A percentile compares a stretch with the other conserved stretches of the same genome.
These are phyloP conservation scores for Monosiga brevicollis DNA, from an alignment of 78 protist genomes.

Conservation along the genomic window DNA sequence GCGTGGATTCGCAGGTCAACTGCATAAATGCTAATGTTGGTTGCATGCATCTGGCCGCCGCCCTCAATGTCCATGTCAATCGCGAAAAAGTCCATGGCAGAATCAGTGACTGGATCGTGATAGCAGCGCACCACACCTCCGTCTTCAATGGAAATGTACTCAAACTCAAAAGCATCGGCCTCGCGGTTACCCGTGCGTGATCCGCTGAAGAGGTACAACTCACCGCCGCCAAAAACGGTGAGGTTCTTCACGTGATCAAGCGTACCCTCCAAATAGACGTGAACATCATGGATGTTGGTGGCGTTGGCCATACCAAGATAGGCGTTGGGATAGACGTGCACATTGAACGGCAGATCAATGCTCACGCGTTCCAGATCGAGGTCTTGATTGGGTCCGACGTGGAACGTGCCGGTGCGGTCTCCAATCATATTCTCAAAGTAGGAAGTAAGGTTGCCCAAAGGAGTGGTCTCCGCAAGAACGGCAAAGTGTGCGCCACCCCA, in stretches of 20 bases:
- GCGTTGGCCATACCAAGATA: background rate
- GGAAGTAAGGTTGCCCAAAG: background rate
- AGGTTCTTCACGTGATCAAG: background rate
- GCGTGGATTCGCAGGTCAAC: background rate
- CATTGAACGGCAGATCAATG: background rate
- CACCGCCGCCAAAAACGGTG: background rate
- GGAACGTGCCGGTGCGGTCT: background rate
- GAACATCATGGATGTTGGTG: background rate
- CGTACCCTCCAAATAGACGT: background rate
- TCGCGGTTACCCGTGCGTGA: background rate
- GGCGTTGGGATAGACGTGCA: background rate
- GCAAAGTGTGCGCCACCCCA: background rate
- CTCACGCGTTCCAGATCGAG: background rate
- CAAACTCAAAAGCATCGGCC: background rate
- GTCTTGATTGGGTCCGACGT: background rate
- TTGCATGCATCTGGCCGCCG: background rate
- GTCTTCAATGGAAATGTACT: background rate
- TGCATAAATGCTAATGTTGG: background rate
- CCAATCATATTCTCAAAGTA: background rate
- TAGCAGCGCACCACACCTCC: background rate
- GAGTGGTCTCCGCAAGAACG: background rate
- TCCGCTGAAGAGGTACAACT: background rate
- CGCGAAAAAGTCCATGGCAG: background rate
- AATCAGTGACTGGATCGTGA: background rate
- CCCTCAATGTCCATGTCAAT: background rate